Percentiles rank a stretch among this genome's conserved stretches.
Conservation (phyloP, 768 basidiomycete genomes). For the Mrakia frigida region DNA sequence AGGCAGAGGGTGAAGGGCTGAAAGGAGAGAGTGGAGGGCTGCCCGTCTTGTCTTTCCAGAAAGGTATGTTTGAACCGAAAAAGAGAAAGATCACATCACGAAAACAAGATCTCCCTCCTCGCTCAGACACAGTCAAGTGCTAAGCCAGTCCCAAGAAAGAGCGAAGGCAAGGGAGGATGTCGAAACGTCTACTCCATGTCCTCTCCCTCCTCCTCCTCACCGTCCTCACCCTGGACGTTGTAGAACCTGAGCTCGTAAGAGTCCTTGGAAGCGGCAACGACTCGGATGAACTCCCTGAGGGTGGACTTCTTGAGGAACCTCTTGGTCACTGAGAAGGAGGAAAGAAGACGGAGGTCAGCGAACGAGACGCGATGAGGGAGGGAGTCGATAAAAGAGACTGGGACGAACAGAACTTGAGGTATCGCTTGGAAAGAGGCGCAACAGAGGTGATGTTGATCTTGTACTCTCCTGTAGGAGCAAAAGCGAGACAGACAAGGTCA, state of each 20-base stretch:
- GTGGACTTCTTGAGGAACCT: constrained; percentile 33
- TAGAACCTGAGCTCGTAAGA: constrained; percentile 89
- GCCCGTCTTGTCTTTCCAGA: not conserved
- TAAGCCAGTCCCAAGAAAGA: constrained; percentile 5
- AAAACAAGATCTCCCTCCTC: not conserved
- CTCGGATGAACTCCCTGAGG: constrained; percentile 46
- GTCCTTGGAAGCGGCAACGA: constrained; percentile 89
- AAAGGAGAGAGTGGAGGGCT: too few species aligned
- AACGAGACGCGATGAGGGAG: not conserved
- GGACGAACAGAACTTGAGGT: constrained; percentile 31
- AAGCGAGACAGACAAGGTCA: not conserved
- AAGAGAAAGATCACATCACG: not conserved
- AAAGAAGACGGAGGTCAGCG: not conserved
- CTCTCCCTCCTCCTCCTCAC: constrained; percentile 25
- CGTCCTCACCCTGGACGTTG: constrained; percentile 38
- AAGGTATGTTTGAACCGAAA: not conserved
- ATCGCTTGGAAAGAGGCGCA: constrained; percentile 72
- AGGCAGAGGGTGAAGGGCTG: too few species aligned
- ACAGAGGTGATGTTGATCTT: constrained; percentile 79
- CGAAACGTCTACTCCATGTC: constrained; percentile 17
- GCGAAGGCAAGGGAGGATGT: not conserved
- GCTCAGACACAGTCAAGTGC: constrained; percentile 12
- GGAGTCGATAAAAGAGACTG: not conserved
- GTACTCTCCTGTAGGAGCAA: constrained; percentile 47
- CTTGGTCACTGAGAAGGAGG: constrained; percentile 18